Evolutionary conservation across 2,329 filamentous ascomycete genomes (phyloP).

Genomic region (Didymella pinodella): DNA sequence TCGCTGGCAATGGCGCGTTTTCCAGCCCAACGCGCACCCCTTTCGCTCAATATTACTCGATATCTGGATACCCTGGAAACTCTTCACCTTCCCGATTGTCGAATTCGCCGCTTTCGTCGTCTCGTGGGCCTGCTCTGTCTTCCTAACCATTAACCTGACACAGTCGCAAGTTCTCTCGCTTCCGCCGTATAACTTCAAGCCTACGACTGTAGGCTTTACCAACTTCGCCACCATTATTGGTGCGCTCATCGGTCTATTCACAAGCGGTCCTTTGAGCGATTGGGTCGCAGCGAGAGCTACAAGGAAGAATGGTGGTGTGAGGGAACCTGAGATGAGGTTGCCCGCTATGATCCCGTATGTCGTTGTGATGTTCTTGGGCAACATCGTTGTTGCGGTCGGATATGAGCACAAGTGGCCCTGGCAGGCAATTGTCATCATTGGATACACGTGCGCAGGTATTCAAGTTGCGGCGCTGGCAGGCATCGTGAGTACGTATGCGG

Average conservation of each 20-base stretch:
- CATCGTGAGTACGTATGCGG: conserved; percentile 66
- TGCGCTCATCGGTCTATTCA: conserved; percentile 62
- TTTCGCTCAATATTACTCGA: no score
- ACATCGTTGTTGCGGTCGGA: conserved; percentile 63
- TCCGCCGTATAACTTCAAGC: no score
- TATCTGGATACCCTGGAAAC: no score
- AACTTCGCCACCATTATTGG: conserved; percentile 66
- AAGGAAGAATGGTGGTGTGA: conserved; percentile 61
- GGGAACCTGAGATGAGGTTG: conserved; percentile 67
- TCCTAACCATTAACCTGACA: no score
- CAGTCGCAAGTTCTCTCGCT: no score
- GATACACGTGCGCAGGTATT: conserved; percentile 65
- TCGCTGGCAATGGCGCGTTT: no score
- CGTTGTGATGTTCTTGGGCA: conserved; percentile 64
- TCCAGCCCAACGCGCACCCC: no score
- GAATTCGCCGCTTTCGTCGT: no score
- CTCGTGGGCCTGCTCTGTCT: no score
- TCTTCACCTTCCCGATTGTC: no score
- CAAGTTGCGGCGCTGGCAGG: conserved; percentile 68
- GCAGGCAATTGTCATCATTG: conserved; percentile 65
- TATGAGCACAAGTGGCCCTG: conserved; percentile 63
- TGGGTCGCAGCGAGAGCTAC: conserved; percentile 65
- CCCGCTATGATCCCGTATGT: conserved; percentile 66
- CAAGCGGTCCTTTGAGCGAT: conserved; percentile 64
- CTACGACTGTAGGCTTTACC: no score